Base-by-base conservation (phyloP, 2,329 filamentous ascomycete genomes). In the Pseudogymnoascus sp. region DNA sequence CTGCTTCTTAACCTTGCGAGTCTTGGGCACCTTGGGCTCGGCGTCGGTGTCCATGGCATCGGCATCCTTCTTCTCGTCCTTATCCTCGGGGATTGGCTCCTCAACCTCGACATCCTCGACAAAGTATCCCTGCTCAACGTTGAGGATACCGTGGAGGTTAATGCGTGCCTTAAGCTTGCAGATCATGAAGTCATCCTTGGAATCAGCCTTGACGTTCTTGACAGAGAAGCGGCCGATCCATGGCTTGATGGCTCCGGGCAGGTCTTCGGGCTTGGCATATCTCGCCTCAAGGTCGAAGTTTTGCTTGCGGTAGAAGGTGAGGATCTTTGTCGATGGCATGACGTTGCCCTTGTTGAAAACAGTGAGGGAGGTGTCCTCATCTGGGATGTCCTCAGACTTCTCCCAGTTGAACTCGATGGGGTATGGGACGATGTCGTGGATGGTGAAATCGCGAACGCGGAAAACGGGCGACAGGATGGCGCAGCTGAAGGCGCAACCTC, bases 321-420 rank as follows among this genome's bases (percentile, higher is more conserved):
- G 86, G 67, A 99, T 97, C 84, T 99, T 99, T 67, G 94, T 99
- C 5, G 93, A 97, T 60, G 94, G 94, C 82, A 99, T 88, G 66
- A 96, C 86, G 73, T 97, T 97, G 75, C 93, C 93, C 77, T 89
- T 92, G 84, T 94, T 95, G 79, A 99, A 99, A 71, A 99, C 94
- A 36, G 90, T 96, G 69, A 99, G 81, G 79, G 87, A 95, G 61
- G 94, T 97, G 75, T 97, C 94, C 81, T 99, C 94, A 70, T 99
- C 94, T 25, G 94, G 94, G 69, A 99, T 99, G 72, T 99, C 94
- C 63, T 92, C 86, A 25, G 93, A 95, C 82, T 97, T 96, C 81
- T 99, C 94, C 94, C 94, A 99, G 60, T 88, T 89, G 76, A 99
- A 99, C 75, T 99, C 93, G 74, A 99, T 96, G 57, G 94, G 94